These are phyloP conservation scores for Neurospora sp. DNA, from an alignment of 495 filamentous ascomycete species.

Conservation along the genomic window DNA sequence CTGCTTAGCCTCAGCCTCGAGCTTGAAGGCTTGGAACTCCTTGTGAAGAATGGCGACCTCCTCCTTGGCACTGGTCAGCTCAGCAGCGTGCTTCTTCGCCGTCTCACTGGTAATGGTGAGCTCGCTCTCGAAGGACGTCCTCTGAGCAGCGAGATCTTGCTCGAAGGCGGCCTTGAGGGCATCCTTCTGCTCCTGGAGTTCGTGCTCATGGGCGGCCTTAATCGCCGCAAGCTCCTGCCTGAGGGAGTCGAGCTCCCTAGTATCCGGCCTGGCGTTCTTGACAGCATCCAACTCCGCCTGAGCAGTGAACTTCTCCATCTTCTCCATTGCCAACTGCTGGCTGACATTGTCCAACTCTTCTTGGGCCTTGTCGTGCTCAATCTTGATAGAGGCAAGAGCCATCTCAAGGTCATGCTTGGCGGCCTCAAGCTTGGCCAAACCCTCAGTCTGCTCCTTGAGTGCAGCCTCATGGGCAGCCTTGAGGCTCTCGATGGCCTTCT, in stretches of 20 bases:
- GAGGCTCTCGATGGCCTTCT: constrained; percentile 30
- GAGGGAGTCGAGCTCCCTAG: constrained; percentile 32
- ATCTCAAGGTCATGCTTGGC: constrained; percentile 16
- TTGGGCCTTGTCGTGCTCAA: constrained; percentile 28
- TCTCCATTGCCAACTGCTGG: constrained; percentile 41
- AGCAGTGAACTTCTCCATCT: constrained; percentile 44
- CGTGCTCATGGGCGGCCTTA: constrained; percentile 12
- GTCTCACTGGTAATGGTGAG: background rate
- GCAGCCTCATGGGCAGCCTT: constrained; percentile 27
- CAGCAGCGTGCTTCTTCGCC: constrained; percentile 15
- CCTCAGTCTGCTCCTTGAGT: constrained; percentile 8
- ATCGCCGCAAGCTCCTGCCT: constrained; percentile 27
- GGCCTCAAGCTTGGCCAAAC: constrained; percentile 13
- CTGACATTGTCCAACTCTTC: constrained; percentile 34
- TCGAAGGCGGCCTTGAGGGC: constrained; percentile 30
- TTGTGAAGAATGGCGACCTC: constrained; percentile 31
- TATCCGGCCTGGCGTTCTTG: constrained; percentile 43
- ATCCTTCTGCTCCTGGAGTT: constrained; percentile 21
- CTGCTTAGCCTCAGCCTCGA: constrained; percentile 18
- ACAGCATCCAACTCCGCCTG: constrained; percentile 44
- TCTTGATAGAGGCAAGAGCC: constrained; percentile 15
- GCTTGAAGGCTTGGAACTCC: constrained; percentile 25
- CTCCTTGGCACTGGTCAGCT: constrained; percentile 27
- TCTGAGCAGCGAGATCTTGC: constrained; percentile 15
- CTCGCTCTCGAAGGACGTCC: constrained; percentile 3